Evolutionary conservation across 208 protist genomes (phyloP).

Genomic region (Novymonas esmeraldas): DNA sequence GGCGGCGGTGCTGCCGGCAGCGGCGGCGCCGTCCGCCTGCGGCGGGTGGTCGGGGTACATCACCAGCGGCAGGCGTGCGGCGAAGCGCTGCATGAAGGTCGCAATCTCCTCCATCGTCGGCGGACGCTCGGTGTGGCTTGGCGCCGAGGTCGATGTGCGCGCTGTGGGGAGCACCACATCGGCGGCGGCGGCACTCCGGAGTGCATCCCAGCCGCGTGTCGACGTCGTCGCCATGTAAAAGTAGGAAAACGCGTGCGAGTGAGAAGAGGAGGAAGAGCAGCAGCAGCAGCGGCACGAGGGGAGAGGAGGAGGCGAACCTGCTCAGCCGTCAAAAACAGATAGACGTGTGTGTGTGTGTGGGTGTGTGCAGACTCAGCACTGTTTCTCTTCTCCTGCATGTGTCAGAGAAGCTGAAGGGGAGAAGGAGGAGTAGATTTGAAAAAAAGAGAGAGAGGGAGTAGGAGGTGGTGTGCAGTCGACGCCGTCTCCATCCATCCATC

Average conservation of each 20-base stretch:
- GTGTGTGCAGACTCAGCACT: too few relatives aligned
- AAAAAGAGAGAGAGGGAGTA: neutral
- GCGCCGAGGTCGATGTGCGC: neutral
- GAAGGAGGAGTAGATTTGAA: neutral
- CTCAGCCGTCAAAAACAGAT: too few relatives aligned
- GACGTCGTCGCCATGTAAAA: too few relatives aligned
- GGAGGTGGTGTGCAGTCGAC: too few relatives aligned
- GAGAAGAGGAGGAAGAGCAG: too few relatives aligned
- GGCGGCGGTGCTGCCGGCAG: neutral
- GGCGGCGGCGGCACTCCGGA: neutral
- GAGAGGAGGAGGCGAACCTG: too few relatives aligned
- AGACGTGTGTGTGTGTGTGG: too few relatives aligned
- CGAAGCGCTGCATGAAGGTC: slow-evolving; percentile 47
- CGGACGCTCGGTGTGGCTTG: neutral
- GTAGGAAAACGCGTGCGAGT: too few relatives aligned
- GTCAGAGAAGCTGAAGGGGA: neutral
- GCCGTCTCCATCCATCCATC: too few relatives aligned
- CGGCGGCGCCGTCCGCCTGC: neutral
- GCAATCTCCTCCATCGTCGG: slow-evolving; percentile 34
- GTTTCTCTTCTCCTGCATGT: neutral
- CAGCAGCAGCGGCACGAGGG: too few relatives aligned
- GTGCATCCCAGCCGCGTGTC: neutral
- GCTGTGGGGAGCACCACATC: neutral
- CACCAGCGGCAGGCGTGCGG: slow-evolving; percentile 31
- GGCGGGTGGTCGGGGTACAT: neutral